Evolutionary conservation across 1,284 basidiomycete species (phyloP).

Genomic region (Austroboletus niveus): DNA sequence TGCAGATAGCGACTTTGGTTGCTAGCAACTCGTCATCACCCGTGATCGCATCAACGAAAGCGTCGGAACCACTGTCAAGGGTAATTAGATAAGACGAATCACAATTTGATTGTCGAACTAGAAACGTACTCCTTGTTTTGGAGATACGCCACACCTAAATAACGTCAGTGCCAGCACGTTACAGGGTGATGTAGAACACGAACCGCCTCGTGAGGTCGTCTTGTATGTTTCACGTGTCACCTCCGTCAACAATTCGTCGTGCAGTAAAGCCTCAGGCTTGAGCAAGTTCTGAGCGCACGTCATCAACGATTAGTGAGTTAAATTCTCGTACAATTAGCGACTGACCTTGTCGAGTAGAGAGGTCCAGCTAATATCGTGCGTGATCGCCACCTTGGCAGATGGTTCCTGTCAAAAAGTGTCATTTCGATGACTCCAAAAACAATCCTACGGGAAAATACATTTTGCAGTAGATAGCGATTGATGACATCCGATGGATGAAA

Average conservation of each 20-base stretch:
- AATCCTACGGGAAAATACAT: slow-evolving; percentile 1
- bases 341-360: slow-evolving; percentile 17
- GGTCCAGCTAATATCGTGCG: slow-evolving; percentile 23
- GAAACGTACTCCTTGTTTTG: slow-evolving; percentile 15
- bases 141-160: slow-evolving; percentile 21
- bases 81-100: neutral
- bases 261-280: slow-evolving; percentile 13
- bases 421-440: too few species aligned
- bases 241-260: slow-evolving; percentile 10
- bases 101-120: neutral
- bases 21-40: neutral
- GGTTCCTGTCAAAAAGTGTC: slow-evolving; percentile 17
- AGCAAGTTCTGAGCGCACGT: slow-evolving; percentile 9
- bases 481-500: slow-evolving; percentile 26
- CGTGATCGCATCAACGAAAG: neutral
- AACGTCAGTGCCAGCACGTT: neutral
- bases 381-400: slow-evolving; percentile 23
- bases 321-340: neutral
- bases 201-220: slow-evolving; percentile 9
- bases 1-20: neutral
- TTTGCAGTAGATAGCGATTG: slow-evolving; percentile 21
- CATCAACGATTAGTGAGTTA: too few species aligned
- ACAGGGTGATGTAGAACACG: neutral
- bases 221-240: slow-evolving; percentile 14
- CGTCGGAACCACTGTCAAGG: slow-evolving; percentile 4